phyloP scores from a whole-genome alignment of 1,139 yeast species.

The Hemisphaericaspora xylofermentans region DNA sequence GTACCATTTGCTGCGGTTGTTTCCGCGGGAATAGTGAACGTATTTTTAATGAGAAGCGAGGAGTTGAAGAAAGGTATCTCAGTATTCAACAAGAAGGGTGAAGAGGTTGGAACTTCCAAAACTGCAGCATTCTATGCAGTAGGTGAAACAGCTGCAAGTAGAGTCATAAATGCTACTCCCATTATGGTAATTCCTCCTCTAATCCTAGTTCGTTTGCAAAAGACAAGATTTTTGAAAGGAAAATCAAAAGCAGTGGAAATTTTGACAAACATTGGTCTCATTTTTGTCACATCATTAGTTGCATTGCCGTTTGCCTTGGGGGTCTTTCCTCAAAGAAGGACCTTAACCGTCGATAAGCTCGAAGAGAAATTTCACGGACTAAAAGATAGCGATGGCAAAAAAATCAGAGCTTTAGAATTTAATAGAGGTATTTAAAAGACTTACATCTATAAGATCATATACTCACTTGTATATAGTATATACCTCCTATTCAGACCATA shows the following conservation, averaged over 20 bases:
- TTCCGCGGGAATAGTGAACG: conserved; percentile 92
- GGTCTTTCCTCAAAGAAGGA: conserved; percentile 86
- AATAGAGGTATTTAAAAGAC: conserved; percentile 80
- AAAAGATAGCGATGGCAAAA: conserved; percentile 63
- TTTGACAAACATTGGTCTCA: conserved; percentile 74
- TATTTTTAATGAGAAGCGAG: conserved; percentile 91
- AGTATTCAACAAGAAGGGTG: conserved; percentile 70
- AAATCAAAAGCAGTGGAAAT: conserved; percentile 66
- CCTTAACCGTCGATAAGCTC: conserved; percentile 53
- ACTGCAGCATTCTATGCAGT: conserved; percentile 90
- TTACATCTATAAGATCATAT: neutral
- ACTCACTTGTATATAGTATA: neutral
- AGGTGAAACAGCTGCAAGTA: conserved; percentile 92
- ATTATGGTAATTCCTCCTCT: conserved; percentile 95
- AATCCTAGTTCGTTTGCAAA: conserved; percentile 73
- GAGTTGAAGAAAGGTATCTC: conserved; percentile 82
- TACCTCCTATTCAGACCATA: too few species aligned
- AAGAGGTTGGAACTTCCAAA: conserved; percentile 73
- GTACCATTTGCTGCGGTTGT: conserved; percentile 99
- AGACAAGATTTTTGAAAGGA: conserved; percentile 58
- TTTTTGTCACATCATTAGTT: conserved; percentile 78
- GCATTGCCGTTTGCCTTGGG: conserved; percentile 95
- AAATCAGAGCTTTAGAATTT: conserved; percentile 65
- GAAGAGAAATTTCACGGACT: conserved; percentile 63
- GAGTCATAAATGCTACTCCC: conserved; percentile 96